phyloP scores from a whole-genome alignment of 768 basidiomycete species.

The Mycena capillaripes region DNA sequence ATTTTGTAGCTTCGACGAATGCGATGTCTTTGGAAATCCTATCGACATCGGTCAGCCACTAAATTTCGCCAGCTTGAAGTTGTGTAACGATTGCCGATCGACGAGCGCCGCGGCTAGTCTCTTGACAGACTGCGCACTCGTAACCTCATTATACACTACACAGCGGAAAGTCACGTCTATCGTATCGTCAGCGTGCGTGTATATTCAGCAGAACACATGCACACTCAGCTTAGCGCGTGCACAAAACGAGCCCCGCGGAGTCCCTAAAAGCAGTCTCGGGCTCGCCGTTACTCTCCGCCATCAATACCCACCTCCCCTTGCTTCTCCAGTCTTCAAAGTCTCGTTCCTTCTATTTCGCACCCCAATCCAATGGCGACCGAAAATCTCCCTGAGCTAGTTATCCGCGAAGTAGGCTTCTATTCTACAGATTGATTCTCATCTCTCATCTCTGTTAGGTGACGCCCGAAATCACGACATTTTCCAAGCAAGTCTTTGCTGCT shows the following conservation, averaged over 20 bases:
- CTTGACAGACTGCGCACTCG: too few species aligned
- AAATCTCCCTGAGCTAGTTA: constrained; percentile 33
- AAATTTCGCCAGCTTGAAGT: too few species aligned
- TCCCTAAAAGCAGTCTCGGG: background rate
- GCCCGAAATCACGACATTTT: constrained; percentile 27
- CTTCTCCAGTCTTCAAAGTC: background rate
- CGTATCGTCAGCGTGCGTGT: background rate
- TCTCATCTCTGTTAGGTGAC: constrained; percentile 27
- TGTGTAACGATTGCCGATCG: too few species aligned
- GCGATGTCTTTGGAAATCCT: too few species aligned
- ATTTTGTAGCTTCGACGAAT: too few species aligned
- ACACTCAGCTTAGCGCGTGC: background rate
- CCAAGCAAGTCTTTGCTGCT: constrained; percentile 14
- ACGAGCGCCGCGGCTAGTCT: too few species aligned
- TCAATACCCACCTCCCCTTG: too few species aligned
- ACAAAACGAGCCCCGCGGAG: background rate
- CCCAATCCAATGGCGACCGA: constrained; percentile 19
- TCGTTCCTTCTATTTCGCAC: background rate
- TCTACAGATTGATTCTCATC: background rate
- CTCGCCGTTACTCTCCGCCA: background rate
- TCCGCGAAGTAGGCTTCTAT: constrained; percentile 25
- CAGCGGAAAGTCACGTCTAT: too few species aligned
- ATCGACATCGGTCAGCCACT: too few species aligned
- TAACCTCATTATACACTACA: too few species aligned
- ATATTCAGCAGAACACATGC: constrained; percentile 4